Conservation (phyloP, 768 basidiomycete species). For the Mycena venus region DNA sequence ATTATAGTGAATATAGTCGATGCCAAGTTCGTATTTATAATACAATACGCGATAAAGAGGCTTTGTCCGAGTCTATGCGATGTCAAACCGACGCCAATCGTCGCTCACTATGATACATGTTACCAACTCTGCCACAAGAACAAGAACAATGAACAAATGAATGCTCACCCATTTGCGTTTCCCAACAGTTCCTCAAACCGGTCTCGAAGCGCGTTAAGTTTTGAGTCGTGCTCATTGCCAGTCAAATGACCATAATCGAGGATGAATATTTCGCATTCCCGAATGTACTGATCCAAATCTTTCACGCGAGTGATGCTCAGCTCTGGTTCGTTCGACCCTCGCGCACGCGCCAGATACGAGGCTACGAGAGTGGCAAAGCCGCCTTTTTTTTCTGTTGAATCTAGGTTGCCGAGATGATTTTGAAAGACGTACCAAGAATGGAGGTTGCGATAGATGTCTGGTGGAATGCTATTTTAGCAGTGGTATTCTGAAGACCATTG, state of each 20-base stretch:
- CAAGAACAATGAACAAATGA: neutral
- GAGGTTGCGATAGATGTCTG: constrained; percentile 34
- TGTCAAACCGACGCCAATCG: constrained; percentile 11
- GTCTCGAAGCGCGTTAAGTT: constrained; percentile 51
- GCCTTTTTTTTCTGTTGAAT: constrained; percentile 49
- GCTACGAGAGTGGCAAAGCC: constrained; percentile 78
- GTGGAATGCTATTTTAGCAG: neutral
- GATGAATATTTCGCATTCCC: constrained; percentile 69
- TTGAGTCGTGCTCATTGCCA: constrained; percentile 50
- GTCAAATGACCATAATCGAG: constrained; percentile 67
- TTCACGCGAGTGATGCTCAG: constrained; percentile 66
- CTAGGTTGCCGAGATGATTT: neutral
- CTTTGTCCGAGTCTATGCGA: too few relatives aligned
- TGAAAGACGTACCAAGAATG: neutral
- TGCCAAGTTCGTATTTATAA: too few relatives aligned
- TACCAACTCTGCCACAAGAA: neutral
- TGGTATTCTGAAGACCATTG: neutral
- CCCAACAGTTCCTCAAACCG: constrained; percentile 65
- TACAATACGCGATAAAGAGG: too few relatives aligned
- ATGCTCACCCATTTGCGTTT: constrained; percentile 39
- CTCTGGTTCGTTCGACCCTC: constrained; percentile 81
- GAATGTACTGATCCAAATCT: constrained; percentile 76
- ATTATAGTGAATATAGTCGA: too few relatives aligned
- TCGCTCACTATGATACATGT: neutral
- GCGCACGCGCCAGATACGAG: constrained; percentile 77